Base-by-base conservation (phyloP, 768 basidiomycete species). In the Tylopilus intermedius region DNA sequence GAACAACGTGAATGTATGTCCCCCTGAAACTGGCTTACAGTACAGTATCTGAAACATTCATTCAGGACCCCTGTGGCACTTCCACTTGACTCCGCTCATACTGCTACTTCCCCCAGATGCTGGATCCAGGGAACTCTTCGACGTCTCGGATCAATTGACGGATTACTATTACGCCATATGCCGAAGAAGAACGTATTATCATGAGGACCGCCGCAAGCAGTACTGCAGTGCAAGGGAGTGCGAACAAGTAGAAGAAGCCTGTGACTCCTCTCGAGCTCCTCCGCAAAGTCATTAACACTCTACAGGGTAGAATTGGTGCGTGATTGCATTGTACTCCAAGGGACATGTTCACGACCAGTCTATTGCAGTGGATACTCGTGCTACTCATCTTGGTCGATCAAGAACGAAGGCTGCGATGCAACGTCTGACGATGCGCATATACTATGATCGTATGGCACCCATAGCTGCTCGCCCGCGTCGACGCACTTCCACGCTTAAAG, bases 361-460 rank as follows among this genome's bases (percentile, higher is more conserved):
- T 35, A 38, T 27, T 40, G 11, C 53, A 88, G 86, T 79, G 43
- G 88, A 90, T 63, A 83, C 81, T 3, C 83, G 86, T 43, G 87
- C 85, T 26, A 80, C 83, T 2, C 80, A 87, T 66, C 74, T 91
- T 32, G 88, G 89, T 56, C 82, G 89, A 44, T 88, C 88, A 2
- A 77, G 84, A 51, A 77, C 81, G 4, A 91, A 90, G 59, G 84
- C 81, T 3, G 76, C 78, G 0, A 67, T 90, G 45, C 85, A 90
- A 62, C 79, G 78, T 41, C 66, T 88, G 13, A 73, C 79, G 8
- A 76, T 85, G 72, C 79, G 83, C 22, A 68, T 90, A 11, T 66
- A 79, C 60, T 88, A 85, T 61, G 83, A 87, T 58, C 81, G 79
- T 8, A 56, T 60, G 47, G 71, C 71, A 8, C 62, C 67, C 29